These are phyloP conservation scores for Ophiostoma triangulosporum DNA, from an alignment of 2,329 filamentous ascomycete genomes.

Conservation along the genomic window DNA sequence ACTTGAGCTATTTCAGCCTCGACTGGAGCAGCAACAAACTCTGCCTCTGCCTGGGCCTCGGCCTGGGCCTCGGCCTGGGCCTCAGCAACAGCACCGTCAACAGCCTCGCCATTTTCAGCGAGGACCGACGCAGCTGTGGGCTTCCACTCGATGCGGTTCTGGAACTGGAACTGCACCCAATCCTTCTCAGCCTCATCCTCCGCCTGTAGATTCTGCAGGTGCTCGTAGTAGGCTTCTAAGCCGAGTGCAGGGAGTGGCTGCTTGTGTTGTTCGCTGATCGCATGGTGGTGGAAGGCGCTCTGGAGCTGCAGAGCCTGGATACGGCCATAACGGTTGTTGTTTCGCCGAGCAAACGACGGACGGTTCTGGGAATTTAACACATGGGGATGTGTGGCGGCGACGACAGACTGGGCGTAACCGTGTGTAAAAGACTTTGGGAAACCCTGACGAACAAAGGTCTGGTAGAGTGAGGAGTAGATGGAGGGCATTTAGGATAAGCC, in stretches of 20 bases:
- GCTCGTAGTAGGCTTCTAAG: constrained; percentile 83
- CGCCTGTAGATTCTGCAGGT: constrained; percentile 66
- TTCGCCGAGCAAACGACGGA: constrained; percentile 47
- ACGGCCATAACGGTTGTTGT: constrained; percentile 39
- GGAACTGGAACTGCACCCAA: constrained; percentile 86
- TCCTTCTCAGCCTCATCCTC: constrained; percentile 59
- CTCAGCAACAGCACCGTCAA: constrained; percentile 11
- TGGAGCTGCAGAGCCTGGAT: constrained; percentile 55
- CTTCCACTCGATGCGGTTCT: constrained; percentile 83
- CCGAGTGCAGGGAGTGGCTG: constrained; percentile 40
- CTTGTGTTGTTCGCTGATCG: constrained; percentile 45
- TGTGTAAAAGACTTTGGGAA: constrained; percentile 93
- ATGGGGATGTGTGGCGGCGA: constrained; percentile 77
- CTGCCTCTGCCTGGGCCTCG: neutral
- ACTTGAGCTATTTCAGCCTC: neutral
- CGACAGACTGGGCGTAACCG: constrained; percentile 95
- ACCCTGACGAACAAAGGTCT: constrained; percentile 90
- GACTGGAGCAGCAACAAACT: neutral
- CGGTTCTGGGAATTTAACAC: constrained; percentile 61
- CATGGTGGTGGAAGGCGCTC: constrained; percentile 57
- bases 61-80: constrained; percentile 19
- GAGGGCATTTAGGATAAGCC: constrained; percentile 81
- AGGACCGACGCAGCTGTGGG: constrained; percentile 41
- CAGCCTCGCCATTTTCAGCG: constrained; percentile 25
- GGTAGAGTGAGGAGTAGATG: constrained; percentile 54